A percentile compares a stretch with the other conserved stretches of the same genome.
phyloP scores from a whole-genome alignment of 306 rosid species.

The Cucumis hystrix region DNA sequence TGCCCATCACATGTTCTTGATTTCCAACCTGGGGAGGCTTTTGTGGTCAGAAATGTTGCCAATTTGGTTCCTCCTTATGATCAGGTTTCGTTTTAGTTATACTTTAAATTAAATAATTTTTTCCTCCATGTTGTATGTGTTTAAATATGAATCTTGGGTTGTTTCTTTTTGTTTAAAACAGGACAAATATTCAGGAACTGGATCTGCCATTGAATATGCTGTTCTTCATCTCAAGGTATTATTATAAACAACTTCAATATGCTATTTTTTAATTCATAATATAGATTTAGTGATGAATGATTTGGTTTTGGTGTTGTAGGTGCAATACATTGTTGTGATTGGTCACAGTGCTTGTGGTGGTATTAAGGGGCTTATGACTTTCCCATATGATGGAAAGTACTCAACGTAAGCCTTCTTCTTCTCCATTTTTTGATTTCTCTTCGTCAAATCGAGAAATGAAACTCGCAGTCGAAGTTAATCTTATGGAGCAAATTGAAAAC shows the following conservation, averaged over 20 bases:
- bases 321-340: slow-evolving; percentile 54
- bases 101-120: background rate
- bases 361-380: slow-evolving; percentile 69
- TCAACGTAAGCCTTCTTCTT: slow-evolving; percentile 34
- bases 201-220: slow-evolving; percentile 83
- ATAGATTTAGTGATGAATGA: background rate
- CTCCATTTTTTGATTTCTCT: background rate
- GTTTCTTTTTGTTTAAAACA: slow-evolving; percentile 8
- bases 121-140: background rate
- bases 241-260: background rate
- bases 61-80: slow-evolving; percentile 89
- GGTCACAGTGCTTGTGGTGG: slow-evolving; percentile 97
- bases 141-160: background rate
- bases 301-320: slow-evolving; percentile 20
- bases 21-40: slow-evolving; percentile 98
- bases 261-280: background rate
- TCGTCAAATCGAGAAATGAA: background rate
- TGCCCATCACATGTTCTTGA: slow-evolving; percentile 93
- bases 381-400: slow-evolving; percentile 47
- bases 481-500: background rate
- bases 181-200: slow-evolving; percentile 52
- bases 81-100: slow-evolving; percentile 20
- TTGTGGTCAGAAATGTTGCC: slow-evolving; percentile 91
- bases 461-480: background rate
- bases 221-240: slow-evolving; percentile 89